Percentiles rank a stretch among this genome's conserved stretches.
These are phyloP conservation scores for Diaporthe caulivora DNA, from an alignment of 2,329 filamentous ascomycete species.

Conservation along the genomic window DNA sequence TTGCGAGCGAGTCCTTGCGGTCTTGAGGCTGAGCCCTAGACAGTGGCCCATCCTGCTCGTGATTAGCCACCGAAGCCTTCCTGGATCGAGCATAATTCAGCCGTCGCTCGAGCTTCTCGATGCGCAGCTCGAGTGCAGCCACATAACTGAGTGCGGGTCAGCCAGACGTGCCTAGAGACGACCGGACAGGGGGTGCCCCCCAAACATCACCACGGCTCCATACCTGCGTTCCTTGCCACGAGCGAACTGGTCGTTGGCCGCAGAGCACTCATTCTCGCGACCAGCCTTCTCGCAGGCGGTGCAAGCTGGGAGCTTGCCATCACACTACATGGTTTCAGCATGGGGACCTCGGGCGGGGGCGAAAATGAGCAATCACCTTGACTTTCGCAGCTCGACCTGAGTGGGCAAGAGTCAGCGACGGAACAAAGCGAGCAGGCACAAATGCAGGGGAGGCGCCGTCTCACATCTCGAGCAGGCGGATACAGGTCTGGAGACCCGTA, in stretches of 20 bases:
- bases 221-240: slow-evolving; percentile 93
- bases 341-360: not conserved
- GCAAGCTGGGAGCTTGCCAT: slow-evolving; percentile 94
- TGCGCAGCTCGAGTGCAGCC: slow-evolving; percentile 89
- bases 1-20: slow-evolving; percentile 73
- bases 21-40: slow-evolving; percentile 56
- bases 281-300: slow-evolving; percentile 95
- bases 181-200: not conserved
- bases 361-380: slow-evolving; percentile 67
- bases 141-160: slow-evolving; percentile 75
- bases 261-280: slow-evolving; percentile 87
- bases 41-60: slow-evolving; percentile 67
- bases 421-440: slow-evolving; percentile 11
- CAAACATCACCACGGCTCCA: slow-evolving; percentile 35
- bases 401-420: slow-evolving; percentile 38
- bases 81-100: slow-evolving; percentile 78
- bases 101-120: slow-evolving; percentile 87
- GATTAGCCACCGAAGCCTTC: slow-evolving; percentile 76
- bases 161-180: slow-evolving; percentile 33
- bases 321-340: slow-evolving; percentile 69
- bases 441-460: slow-evolving; percentile 39
- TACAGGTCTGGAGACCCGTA: slow-evolving; percentile 82
- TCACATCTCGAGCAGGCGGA: slow-evolving; percentile 83
- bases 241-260: slow-evolving; percentile 95
- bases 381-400: slow-evolving; percentile 88